Base-by-base conservation (phyloP, 2,329 filamentous ascomycete genomes). In the Sclerotinia sclerotiorum region DNA sequence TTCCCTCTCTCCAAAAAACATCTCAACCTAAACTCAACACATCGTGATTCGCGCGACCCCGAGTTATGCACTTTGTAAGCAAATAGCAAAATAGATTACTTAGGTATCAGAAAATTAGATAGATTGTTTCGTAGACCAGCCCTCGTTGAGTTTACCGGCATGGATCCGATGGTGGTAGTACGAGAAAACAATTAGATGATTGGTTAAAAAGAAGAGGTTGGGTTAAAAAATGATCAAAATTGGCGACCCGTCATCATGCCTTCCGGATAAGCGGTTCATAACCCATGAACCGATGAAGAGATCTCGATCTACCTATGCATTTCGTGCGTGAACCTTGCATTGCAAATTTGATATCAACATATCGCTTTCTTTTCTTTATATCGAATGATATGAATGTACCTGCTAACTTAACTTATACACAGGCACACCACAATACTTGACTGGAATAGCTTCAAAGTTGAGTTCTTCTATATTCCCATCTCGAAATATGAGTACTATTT, bases 261-360 rank as follows among this genome's bases (percentile, higher is more conserved):
- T 51, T 62, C 29, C 29, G 60, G 48, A 27, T 62, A 62, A 62
- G 60, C 29, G 44, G 21, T 19, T 62, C 32, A 62, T 39, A 27
- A 49, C 44, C 58, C 24, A 60, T 60, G 10, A 52, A 17, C 19
- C 17, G 57, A 61, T 61, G 21, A 49, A 62, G 27, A 24, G 10
- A 62, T 51, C 46, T 29, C 29, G 29, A 62, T 62, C 55, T 10
- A 42, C 11, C 17, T 3, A 17, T 4, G 13, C 17, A 17, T 42
- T 42, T 5, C 29, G n/a, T n/a, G n/a, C n/a, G 13, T 39, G 39
- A 2, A 42, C 39, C 39, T 13, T 52, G 15, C 5, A 52, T 42
- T 52, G 15, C 5, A 29, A 52, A 29, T 29, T 42, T 11, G 39
- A 42, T 39, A 39, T 39, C 39, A 39, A 39, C 39, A 39, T 39